These are phyloP conservation scores for Penicillium fimorum DNA, from an alignment of 495 filamentous ascomycete species.

Conservation along the genomic window DNA sequence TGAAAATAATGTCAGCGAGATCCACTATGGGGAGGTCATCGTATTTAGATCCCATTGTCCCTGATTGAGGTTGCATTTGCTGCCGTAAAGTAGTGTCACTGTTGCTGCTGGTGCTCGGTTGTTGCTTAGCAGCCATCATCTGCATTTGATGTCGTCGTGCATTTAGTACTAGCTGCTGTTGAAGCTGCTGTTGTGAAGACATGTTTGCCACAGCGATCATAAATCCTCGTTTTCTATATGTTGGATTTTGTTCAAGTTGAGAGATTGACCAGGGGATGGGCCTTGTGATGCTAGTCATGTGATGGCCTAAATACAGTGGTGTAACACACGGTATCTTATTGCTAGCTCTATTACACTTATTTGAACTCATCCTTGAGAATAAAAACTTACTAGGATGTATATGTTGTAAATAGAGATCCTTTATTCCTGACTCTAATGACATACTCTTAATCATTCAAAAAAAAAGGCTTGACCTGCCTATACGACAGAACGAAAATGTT, in stretches of 20 bases:
- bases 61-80: slow-evolving; percentile 1
- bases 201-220: background rate
- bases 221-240: background rate
- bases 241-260: background rate
- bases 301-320: too few species aligned
- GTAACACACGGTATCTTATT: too few species aligned
- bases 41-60: slow-evolving; percentile 5
- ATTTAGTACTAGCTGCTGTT: background rate
- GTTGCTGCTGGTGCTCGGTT: background rate
- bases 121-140: background rate
- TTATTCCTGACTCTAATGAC: background rate
- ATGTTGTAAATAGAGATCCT: background rate
- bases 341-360: background rate
- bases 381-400: background rate
- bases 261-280: background rate
- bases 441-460: background rate
- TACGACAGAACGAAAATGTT: background rate
- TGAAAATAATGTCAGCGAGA: background rate
- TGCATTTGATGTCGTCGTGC: background rate
- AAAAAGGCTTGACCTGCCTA: background rate
- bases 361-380: background rate
- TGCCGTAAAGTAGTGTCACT: background rate
- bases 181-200: background rate
- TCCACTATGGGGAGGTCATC: slow-evolving; percentile 1
- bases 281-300: background rate